Evolutionary conservation across 2,329 filamentous ascomycete genomes (phyloP).

Genomic region (Monosporascus sp.): DNA sequence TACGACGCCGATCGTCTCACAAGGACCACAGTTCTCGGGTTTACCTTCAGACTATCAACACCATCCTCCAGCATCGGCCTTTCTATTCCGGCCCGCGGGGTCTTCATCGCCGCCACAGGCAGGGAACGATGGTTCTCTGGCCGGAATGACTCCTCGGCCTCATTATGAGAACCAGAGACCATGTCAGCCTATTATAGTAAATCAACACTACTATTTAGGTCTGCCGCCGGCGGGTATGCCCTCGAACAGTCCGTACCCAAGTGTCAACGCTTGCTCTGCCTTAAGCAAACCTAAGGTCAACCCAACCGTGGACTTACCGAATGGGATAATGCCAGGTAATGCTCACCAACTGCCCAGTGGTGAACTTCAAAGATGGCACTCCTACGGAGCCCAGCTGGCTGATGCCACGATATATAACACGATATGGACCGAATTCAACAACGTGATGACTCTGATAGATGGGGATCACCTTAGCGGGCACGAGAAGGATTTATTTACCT

Average conservation of each 20-base stretch:
- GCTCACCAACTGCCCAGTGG: constrained; percentile 36
- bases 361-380: constrained; percentile 37
- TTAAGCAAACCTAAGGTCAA: constrained; percentile 33
- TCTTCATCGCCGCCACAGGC: constrained; percentile 10
- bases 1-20: not conserved
- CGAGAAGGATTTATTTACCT: constrained; percentile 49
- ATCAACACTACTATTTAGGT: constrained; percentile 46
- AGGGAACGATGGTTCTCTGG: constrained; percentile 15
- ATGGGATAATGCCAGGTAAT: constrained; percentile 33
- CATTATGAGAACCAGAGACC: constrained; percentile 22
- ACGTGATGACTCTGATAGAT: constrained; percentile 69
- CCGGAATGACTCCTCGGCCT: constrained; percentile 16
- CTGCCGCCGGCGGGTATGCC: constrained; percentile 16
- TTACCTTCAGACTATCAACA: not conserved
- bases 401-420: constrained; percentile 49
- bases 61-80: not conserved
- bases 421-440: constrained; percentile 58
- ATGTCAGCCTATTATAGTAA: constrained; percentile 41
- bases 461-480: constrained; percentile 48
- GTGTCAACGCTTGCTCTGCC: constrained; percentile 13
- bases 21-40: not conserved
- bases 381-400: constrained; percentile 36
- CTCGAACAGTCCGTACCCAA: constrained; percentile 10
- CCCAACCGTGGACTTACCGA: constrained; percentile 40
- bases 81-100: constrained; percentile 2